These are phyloP conservation scores for Mycena vitilis DNA, from an alignment of 768 basidiomycete genomes.

Conservation along the genomic window DNA sequence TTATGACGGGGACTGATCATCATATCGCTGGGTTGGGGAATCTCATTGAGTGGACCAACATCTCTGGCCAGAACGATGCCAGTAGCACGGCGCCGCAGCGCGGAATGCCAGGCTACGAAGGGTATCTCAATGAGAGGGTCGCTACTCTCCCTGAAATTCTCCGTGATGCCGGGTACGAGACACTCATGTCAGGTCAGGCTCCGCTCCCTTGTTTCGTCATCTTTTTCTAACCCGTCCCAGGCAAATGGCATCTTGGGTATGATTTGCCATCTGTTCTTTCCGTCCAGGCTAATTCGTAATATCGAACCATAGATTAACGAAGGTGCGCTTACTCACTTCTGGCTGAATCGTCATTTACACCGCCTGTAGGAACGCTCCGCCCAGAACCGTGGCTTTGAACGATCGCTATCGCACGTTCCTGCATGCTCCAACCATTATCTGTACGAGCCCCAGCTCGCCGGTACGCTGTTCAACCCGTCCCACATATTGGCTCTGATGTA, in stretches of 20 bases:
- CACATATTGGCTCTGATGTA: not conserved
- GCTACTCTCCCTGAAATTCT: conserved; percentile 19
- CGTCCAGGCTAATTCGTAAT: not conserved
- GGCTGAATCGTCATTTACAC: not conserved
- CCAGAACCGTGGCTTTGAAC: conserved; percentile 19
- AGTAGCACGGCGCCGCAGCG: conserved; percentile 23
- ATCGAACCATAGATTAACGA: not conserved
- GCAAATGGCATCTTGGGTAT: conserved; percentile 23
- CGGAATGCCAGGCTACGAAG: conserved; percentile 24
- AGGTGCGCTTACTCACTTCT: not conserved
- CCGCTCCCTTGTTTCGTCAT: not conserved
- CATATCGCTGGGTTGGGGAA: conserved; percentile 22
- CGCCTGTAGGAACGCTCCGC: conserved; percentile 9
- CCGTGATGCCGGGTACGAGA: conserved; percentile 21
- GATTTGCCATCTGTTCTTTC: not conserved
- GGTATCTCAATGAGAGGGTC: conserved; percentile 23
- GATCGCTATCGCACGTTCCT: conserved; percentile 15
- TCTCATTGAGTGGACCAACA: conserved; percentile 23
- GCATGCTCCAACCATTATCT: conserved; percentile 25
- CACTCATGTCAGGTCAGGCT: conserved; percentile 15
- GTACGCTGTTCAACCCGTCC: not conserved
- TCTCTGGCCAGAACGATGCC: conserved; percentile 25
- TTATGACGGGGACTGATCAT: conserved; percentile 23
- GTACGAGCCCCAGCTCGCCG: conserved; percentile 18
- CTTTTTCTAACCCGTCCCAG: not conserved